Conservation (phyloP, 768 basidiomycete genomes). For the Gloeopeniophorella convolvens region DNA sequence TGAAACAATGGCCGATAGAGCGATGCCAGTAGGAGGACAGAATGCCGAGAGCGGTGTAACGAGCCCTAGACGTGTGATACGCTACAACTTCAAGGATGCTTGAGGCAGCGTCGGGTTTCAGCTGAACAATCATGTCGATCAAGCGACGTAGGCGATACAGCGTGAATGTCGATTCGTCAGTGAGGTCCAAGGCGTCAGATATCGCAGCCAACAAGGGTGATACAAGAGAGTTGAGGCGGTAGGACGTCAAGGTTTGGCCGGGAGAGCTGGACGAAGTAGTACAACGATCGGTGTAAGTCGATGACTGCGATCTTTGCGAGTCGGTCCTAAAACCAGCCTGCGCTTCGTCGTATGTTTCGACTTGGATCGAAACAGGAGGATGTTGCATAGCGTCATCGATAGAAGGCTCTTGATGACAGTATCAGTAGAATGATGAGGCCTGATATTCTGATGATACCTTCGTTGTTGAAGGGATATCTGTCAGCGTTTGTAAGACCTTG, state of each 20-base stretch:
- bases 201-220: conserved; percentile 58
- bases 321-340: not conserved
- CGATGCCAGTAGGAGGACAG: conserved; percentile 62
- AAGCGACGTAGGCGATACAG: conserved; percentile 48
- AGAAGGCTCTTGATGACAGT: too few relatives aligned
- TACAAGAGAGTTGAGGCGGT: conserved; percentile 56
- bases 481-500: conserved; percentile 18
- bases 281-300: conserved; percentile 7
- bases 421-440: too few relatives aligned
- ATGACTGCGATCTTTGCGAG: conserved; percentile 24
- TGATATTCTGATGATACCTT: too few relatives aligned
- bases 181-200: conserved; percentile 47
- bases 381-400: too few relatives aligned
- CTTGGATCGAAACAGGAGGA: conserved; percentile 21
- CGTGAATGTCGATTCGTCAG: conserved; percentile 29
- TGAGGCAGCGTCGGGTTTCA: conserved; percentile 62
- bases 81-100: conserved; percentile 70
- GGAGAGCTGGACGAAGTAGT: conserved; percentile 49
- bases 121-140: conserved; percentile 43
- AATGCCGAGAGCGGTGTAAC: conserved; percentile 48
- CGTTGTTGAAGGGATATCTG: not conserved
- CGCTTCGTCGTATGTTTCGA: conserved; percentile 16
- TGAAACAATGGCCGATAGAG: conserved; percentile 56
- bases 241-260: conserved; percentile 45
- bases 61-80: conserved; percentile 50